Evolutionary conservation across 208 protist genomes (phyloP).

Genomic region (Sergeia podlipaevii): DNA sequence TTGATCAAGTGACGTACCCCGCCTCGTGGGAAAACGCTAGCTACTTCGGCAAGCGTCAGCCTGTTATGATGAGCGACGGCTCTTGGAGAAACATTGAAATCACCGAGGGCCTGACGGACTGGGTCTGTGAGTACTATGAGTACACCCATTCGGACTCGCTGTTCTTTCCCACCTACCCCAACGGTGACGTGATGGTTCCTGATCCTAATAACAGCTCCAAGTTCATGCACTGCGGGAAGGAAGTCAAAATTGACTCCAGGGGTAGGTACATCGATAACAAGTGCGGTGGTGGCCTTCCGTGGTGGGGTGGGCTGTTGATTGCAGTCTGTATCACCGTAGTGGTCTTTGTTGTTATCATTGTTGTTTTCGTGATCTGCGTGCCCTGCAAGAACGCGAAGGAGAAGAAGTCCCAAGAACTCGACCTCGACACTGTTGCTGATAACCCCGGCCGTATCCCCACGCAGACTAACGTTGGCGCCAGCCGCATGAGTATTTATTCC

Average conservation of each 20-base stretch:
- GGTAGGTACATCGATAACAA: conserved; percentile 34
- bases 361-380: conserved; percentile 36
- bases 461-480: conserved; percentile 50
- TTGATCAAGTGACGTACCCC: conserved; percentile 12
- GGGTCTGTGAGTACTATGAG: conserved; percentile 62
- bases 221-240: conserved; percentile 33
- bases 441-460: conserved; percentile 47
- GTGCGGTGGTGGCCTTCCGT: conserved; percentile 37
- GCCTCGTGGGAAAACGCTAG: conserved; percentile 35
- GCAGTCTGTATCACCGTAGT: conserved; percentile 25
- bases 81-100: conserved; percentile 43
- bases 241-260: conserved; percentile 21
- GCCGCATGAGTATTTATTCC: conserved; percentile 8
- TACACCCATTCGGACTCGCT: conserved; percentile 34
- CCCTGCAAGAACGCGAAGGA: conserved; percentile 24
- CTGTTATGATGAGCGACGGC: conserved; percentile 25
- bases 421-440: conserved; percentile 10
- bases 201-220: background rate
- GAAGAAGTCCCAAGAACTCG: conserved; percentile 17
- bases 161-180: conserved; percentile 47
- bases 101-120: conserved; percentile 36
- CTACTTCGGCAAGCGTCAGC: conserved; percentile 41
- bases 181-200: conserved; percentile 34
- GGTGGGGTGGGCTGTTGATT: conserved; percentile 53
- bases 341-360: conserved; percentile 32